Conservation (phyloP, 2,329 filamentous ascomycete species). For the Botrytis pseudocinerea region DNA sequence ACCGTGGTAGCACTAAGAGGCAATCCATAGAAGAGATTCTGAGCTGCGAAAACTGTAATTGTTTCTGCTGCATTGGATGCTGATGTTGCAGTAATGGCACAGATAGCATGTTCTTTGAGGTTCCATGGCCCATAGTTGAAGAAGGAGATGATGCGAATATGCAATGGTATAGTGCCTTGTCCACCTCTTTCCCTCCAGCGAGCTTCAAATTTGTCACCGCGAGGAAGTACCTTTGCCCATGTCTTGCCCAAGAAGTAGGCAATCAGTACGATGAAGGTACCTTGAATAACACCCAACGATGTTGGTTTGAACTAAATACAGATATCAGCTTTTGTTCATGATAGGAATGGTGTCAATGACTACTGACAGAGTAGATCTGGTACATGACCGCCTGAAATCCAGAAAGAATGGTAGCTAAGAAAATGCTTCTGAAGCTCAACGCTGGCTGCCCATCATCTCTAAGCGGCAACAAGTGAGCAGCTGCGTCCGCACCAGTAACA, state of each 20-base stretch:
- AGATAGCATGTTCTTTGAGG: constrained; percentile 58
- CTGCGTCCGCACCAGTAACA: constrained; percentile 53
- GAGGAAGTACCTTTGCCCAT: constrained; percentile 51
- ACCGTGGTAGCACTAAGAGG: constrained; percentile 44
- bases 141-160: constrained; percentile 47
- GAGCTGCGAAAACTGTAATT: constrained; percentile 48
- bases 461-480: constrained; percentile 50
- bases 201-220: constrained; percentile 52
- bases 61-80: constrained; percentile 50
- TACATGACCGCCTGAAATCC: constrained; percentile 57
- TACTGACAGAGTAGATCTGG: constrained; percentile 54
- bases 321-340: background rate
- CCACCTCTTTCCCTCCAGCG: constrained; percentile 48
- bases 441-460: constrained; percentile 54
- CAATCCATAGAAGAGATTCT: constrained; percentile 49
- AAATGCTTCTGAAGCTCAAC: constrained; percentile 54
- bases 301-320: constrained; percentile 54
- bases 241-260: constrained; percentile 56
- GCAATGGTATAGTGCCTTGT: constrained; percentile 46
- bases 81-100: constrained; percentile 54
- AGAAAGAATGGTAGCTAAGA: constrained; percentile 51
- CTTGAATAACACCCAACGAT: constrained; percentile 45
- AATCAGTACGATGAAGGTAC: constrained; percentile 59
- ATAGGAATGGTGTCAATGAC: constrained; percentile 1
- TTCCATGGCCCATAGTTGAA: constrained; percentile 54